These are phyloP conservation scores for Pouteria glomerata DNA, from an alignment of 148 eudicot genomes.

Conservation along the genomic window DNA sequence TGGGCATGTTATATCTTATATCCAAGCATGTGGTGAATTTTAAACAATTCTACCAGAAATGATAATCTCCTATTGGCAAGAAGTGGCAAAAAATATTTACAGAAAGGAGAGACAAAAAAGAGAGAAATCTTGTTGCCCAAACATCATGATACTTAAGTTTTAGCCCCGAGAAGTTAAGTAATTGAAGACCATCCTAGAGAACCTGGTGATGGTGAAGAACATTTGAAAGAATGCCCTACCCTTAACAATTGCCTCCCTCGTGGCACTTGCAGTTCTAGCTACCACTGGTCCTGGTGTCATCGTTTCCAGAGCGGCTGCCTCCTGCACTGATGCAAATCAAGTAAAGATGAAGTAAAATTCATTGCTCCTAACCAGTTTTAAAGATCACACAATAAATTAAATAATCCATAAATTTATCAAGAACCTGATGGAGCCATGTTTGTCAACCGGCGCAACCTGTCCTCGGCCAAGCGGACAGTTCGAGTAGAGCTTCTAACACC, in stretches of 20 bases:
- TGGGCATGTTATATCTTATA: not conserved
- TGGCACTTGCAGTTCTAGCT: slow-evolving; percentile 60
- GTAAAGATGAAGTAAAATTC: slow-evolving; percentile 62
- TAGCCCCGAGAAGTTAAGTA: slow-evolving; percentile 35
- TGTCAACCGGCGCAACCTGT: slow-evolving; percentile 55
- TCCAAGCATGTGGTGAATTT: not conserved
- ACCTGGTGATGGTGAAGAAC: slow-evolving; percentile 47
- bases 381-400: not conserved
- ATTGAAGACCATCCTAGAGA: slow-evolving; percentile 37
- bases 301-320: slow-evolving; percentile 24
- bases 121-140: not conserved
- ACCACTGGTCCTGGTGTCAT: slow-evolving; percentile 37
- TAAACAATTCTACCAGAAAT: not conserved
- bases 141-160: slow-evolving; percentile 2
- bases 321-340: slow-evolving; percentile 78
- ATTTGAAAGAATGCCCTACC: slow-evolving; percentile 47
- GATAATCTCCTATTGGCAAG: not conserved
- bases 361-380: slow-evolving; percentile 13
- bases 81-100: not conserved
- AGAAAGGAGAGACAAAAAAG: not conserved
- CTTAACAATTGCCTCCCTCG: slow-evolving; percentile 61
- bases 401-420: slow-evolving; percentile 3
- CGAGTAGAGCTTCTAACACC: slow-evolving; percentile 84
- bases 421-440: slow-evolving; percentile 63
- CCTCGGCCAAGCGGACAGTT: slow-evolving; percentile 78